Conservation (phyloP, 1,284 basidiomycete species). For the Puccinia coronata region DNA sequence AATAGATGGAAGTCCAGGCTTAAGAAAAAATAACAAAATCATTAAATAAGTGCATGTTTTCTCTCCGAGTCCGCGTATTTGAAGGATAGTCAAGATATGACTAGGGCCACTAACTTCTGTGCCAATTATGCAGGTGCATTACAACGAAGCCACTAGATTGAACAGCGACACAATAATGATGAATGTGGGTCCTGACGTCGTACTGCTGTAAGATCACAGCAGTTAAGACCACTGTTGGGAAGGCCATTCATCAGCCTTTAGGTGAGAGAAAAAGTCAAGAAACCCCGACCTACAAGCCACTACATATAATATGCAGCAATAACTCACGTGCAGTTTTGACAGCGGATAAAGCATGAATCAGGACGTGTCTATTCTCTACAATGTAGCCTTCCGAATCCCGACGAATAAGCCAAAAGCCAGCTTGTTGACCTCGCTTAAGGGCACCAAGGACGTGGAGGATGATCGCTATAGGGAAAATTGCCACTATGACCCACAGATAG, state of each 20-base stretch:
- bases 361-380: neutral
- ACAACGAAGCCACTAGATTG: neutral
- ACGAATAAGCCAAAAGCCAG: constrained; percentile 14
- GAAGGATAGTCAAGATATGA: neutral
- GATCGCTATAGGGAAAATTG: neutral
- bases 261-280: neutral
- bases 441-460: neutral
- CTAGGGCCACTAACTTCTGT: neutral
- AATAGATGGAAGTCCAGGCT: constrained; percentile 16
- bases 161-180: neutral
- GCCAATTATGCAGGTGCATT: constrained; percentile 14
- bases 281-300: neutral
- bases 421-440: neutral
- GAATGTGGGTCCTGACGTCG: neutral
- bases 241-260: neutral
- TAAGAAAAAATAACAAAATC: neutral
- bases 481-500: neutral
- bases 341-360: neutral
- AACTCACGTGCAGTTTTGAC: neutral
- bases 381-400: constrained; percentile 6
- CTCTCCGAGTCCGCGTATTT: neutral
- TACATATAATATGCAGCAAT: no score
- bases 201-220: neutral
- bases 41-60: no score
- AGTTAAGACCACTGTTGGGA: neutral